phyloP scores from a whole-genome alignment of 495 filamentous ascomycete species.

The Penicillium tannophilum region DNA sequence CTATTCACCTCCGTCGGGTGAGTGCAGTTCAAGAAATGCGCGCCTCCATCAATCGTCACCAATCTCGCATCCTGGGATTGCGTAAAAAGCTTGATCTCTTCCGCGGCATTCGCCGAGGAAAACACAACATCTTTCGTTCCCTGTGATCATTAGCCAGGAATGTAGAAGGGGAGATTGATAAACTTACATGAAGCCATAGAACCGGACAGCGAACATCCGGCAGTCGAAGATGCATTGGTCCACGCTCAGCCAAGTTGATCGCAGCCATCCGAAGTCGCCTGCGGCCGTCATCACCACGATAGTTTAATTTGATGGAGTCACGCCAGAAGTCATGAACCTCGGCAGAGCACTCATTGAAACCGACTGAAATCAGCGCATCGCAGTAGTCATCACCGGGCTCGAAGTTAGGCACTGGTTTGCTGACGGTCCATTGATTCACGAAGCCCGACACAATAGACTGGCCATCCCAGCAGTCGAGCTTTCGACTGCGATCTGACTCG shows the following conservation, averaged over 20 bases:
- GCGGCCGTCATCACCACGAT: constrained; percentile 60
- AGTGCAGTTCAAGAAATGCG: constrained; percentile 60
- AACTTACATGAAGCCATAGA: constrained; percentile 61
- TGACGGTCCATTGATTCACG: constrained; percentile 50
- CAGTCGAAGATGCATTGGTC: constrained; percentile 55
- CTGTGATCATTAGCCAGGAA: constrained; percentile 22
- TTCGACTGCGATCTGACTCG: constrained; percentile 56
- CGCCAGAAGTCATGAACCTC: constrained; percentile 53
- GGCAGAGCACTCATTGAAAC: constrained; percentile 48
- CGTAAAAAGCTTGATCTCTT: constrained; percentile 62
- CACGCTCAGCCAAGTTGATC: constrained; percentile 59
- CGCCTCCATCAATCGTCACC: constrained; percentile 51
- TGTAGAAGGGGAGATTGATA: neutral
- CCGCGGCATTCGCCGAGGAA: constrained; percentile 44
- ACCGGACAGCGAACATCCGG: constrained; percentile 61
- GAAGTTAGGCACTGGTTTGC: constrained; percentile 50
- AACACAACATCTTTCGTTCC: constrained; percentile 59
- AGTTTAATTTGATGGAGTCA: constrained; percentile 53
- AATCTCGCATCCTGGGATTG: constrained; percentile 52
- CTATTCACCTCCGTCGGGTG: constrained; percentile 15
- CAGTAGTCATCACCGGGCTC: constrained; percentile 56
- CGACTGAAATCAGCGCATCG: constrained; percentile 56
- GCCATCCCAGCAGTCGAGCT: constrained; percentile 60
- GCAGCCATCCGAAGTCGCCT: constrained; percentile 57
- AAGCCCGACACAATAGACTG: constrained; percentile 39